Base-by-base conservation (phyloP, 2,329 filamentous ascomycete genomes). In the Basipetospora chlamydospora region DNA sequence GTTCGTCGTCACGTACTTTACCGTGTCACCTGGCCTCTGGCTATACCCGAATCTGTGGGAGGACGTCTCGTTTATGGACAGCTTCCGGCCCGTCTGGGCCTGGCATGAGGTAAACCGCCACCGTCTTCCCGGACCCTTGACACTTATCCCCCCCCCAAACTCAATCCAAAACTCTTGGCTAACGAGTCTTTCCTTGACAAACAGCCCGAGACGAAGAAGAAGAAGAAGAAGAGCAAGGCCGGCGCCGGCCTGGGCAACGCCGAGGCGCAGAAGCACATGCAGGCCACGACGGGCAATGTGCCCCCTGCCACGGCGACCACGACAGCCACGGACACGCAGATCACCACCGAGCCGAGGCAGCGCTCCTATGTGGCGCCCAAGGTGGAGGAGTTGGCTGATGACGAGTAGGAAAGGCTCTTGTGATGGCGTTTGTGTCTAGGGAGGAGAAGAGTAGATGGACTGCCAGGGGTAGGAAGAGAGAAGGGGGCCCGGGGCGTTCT, bases 31-130 rank as follows among this genome's bases (percentile, higher is more conserved):
- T 3, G 90, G 90, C 49, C 67, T 98, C n/a, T 98, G 90, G 90
- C 69, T 98, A 30, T 98, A 88, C 61, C 90, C 90, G 33, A 98
- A 98, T 54, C 64, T 98, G 15, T 98, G 95, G 65, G 90, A 98
- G 57, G 90, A 98, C 54, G 90, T 98, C 20, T 93, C 88, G 6
- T 96, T 98, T 63, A 80, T 98, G 58, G 90, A 98, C 55, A 92
- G 83, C 51, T 98, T 98, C 70, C 80, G 80, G 52, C 90, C 90
- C 15, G 61, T 94, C 5, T 98, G 90, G 88, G 90, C 85, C 41
- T 98, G 90, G 90, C 90, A 98, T 57, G 87, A 94, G 73, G 85
- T 92, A 54, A 58, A 72, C 58, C 18, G 33, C 11, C n/a, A n/a
- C n/a, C n/a, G n/a, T n/a, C n/a, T n/a, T n/a, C n/a, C n/a, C n/a